Base-by-base conservation (phyloP, 108 stramenopile species). In the Chaetoceros muelleri region DNA sequence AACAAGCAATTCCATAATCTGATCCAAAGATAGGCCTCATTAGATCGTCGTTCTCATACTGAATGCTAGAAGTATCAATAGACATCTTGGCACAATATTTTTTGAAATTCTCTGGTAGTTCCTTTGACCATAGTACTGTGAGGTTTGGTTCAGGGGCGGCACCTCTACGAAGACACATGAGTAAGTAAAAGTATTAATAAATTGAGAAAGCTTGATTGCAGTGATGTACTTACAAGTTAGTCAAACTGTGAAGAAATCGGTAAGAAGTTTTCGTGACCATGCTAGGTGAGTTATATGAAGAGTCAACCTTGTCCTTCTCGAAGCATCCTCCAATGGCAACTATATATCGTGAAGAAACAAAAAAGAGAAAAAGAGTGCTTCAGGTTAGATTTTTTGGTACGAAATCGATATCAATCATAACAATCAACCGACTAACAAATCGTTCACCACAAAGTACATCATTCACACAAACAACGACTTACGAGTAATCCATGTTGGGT, bases 91-190 rank as follows among this genome's bases (percentile, higher is more conserved):
- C 78, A 52, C 78, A 79, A 51, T 72, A 83, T 20, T 76, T 55
- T 49, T 79, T 79, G 70, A 83, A 83, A 10, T 28, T 49, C 18
- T 65, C 24, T 13, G 75, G 70, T 28, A 74, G 72, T 3, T 44
- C 47, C 48, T 71, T 64, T 21, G 81, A 70, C 81, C 81, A 83
- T 24, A 83, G 61, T 13, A 83, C 75, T 24, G 78, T 83, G 2
- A 83, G 55, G 34, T 83, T 83, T 13, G 81, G 81, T 49, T 83
- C 81, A 53, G 81, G 81, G 3, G 78, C 68, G n/a, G 78, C 72
- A 1, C n/a, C n/a, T n/a, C n/a, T n/a, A n/a, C 72, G 67, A 30
- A 73, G 47, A 52, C 69, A 69, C 0, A 51, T 29, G 3, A 73
- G 52, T n/a, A 67, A 59, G n/a, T 69, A 67, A 20, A 73, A 63